Base-by-base conservation (phyloP, 2,329 filamentous ascomycete genomes). In the Metarhizium robertsii region DNA sequence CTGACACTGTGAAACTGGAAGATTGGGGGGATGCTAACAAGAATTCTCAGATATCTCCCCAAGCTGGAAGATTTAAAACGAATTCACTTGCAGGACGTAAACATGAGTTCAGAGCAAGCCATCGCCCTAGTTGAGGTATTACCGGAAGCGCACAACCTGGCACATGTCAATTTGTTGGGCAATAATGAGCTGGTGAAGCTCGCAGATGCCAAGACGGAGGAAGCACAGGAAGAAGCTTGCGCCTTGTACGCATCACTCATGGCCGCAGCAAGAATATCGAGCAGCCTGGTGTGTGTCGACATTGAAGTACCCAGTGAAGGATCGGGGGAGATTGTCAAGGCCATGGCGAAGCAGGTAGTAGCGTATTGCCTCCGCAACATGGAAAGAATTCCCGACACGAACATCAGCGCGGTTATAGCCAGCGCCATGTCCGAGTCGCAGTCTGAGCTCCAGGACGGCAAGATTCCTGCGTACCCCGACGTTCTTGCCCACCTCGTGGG, bases 291-390 rank as follows among this genome's bases (percentile, higher is more conserved):
- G 34, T 92, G 90, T 57, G 81, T 99, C 57, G 94, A 97, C 66
- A 89, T 97, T 57, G 92, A 97, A 62, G 85, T 95, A 2, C 94
- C 92, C 0, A 85, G 80, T 36, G 78, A 85, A 25, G 85, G 90
- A 55, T 88, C 87, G n/a, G 90, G 88, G 54, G 94, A 96, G 67
- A 83, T 96, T 29, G 88, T 96, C 64, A 95, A 91, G 70, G 92
- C 91, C 3, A 79, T 96, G 62, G 92, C 91, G 0, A 95, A 92
- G 65, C 92, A 96, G 69, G 88, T 96, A n/a, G 86, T 96, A 47
- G 92, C 90, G 0, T 96, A 96, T 69, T 96, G 89, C 59, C 78
- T 99, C 59, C 84, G 88, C 56, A 99, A 99, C 64, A 86, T 99
- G 76, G 90, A 96, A 68, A 82, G 81, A 10, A 81, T 87, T 16